Conservation (phyloP, 805 yeast species). For the Sugiyamaella lignohabitans region DNA sequence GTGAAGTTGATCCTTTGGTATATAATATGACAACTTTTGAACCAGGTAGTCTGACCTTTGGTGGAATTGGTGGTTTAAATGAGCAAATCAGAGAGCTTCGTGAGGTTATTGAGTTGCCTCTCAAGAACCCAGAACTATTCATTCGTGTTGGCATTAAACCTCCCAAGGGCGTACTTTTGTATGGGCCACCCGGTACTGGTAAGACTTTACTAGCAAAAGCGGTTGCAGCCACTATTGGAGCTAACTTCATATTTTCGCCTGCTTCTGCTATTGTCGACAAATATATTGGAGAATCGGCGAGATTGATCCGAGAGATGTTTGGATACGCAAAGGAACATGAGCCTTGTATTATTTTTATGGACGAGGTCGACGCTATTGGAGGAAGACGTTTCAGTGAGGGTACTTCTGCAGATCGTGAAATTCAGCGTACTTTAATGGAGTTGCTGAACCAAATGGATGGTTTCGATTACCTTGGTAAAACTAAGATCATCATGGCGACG, state of each 20-base stretch:
- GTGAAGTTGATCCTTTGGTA: conserved; percentile 97
- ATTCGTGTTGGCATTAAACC: conserved; percentile 95
- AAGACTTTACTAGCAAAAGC: conserved; percentile 94
- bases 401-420: conserved; percentile 97
- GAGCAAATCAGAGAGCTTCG: conserved; percentile 95
- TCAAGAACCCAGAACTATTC: conserved; percentile 94
- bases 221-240: conserved; percentile 97
- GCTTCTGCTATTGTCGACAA: conserved; percentile 97
- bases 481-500: conserved; percentile 98
- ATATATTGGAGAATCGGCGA: conserved; percentile 95
- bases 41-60: conserved; percentile 94
- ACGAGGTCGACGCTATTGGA: conserved; percentile 98
- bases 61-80: conserved; percentile 91
- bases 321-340: conserved; percentile 96
- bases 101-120: conserved; percentile 94
- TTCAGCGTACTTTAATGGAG: conserved; percentile 97
- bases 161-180: conserved; percentile 94
- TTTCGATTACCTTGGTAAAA: conserved; percentile 91
- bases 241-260: conserved; percentile 95
- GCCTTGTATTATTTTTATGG: conserved; percentile 97
- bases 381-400: conserved; percentile 98
- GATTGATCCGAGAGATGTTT: conserved; percentile 96
- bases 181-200: conserved; percentile 99
- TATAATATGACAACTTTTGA: conserved; percentile 97
- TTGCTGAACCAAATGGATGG: conserved; percentile 98